Evolutionary conservation across 768 basidiomycete species (phyloP), one percentile per base, ranked within the genome.

Genomic region (Mycena floridula): DNA sequence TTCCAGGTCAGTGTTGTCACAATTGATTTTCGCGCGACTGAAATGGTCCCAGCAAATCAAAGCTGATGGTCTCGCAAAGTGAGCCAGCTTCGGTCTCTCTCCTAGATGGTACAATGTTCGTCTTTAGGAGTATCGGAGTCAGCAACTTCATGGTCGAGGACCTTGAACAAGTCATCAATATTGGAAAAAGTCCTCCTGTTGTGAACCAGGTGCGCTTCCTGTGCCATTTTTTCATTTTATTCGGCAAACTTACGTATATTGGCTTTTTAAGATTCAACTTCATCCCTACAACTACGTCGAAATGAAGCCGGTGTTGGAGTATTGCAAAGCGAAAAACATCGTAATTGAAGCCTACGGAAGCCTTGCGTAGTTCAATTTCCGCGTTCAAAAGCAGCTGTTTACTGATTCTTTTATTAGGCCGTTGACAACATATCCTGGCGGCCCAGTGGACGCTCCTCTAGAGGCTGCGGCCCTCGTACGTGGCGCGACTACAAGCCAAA

Each of bases 61-160:
- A 53, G 62, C 73, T 26, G 65, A 64, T 12, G 73, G 72, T 0
- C 42, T 72, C 15, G 58, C 67, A 15, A 73, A 64, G 75, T 74
- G 42, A n/a, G n/a, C n/a, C n/a, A n/a, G n/a, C n/a, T n/a, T n/a
- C n/a, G n/a, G n/a, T n/a, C n/a, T n/a, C n/a, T n/a, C n/a, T n/a
- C n/a, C n/a, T n/a, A n/a, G n/a, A n/a, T n/a, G n/a, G n/a, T n/a
- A n/a, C n/a, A n/a, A n/a, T n/a, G n/a, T n/a, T n/a, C n/a, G n/a
- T n/a, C n/a, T n/a, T n/a, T n/a, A 74, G 74, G 57, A 84, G 88
- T 52, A 91, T 91, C 43, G 89, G 89, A 35, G 69, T 91, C 35
- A 86, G 84, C 83, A 92, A 92, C 32, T 55, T 49, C 43, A 56
- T 55, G 43, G 50, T 44, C 23, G 43, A 68, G 82, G 46, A 59